Evolutionary conservation across 768 basidiomycete species (phyloP), one percentile per base, ranked within the genome.

Genomic region (Pleurotus tuber-regium): DNA sequence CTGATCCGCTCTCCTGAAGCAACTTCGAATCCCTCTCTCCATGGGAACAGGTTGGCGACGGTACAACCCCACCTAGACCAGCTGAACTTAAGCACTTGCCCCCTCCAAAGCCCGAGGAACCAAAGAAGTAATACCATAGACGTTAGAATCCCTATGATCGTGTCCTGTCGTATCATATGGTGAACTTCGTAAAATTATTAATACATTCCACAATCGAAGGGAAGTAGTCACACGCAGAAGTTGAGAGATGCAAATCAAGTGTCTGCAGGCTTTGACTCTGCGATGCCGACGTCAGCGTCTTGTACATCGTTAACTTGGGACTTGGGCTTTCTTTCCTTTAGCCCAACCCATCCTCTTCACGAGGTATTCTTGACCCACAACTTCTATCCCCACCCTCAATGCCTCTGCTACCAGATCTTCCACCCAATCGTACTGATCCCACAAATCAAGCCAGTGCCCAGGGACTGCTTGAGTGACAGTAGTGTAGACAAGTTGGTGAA

Each of bases 381-480:
- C 82, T 70, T 98, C 95, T 24, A 96, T 83, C 6, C 87, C 90
- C 11, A 92, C 74, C 51, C 91, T 74, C 52, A 99, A 69, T 0
- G 83, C 80, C 61, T 98, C 96, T 3, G 94, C 95, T 54, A 98
- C 80, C 31, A 89, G 66, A 62, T 99, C 95, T 68, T 99, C 97
- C 10, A 98, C 94, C 97, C 97, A 96, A 38, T 90, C 87, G 64
- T 92, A 89, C 57, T 86, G 78, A 61, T 97, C 95, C 86, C 93
- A 96, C 38, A 93, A 72, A 4, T 84, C 83, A 50, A 98, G 66
- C 97, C 97, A 99, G 43, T 78, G 72, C n/a, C 71, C 75, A 0
- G 96, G 93, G 18, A 95, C 76, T 4, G 83, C 77, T 65, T 98
- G 97, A 4, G 92, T 91, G 43, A 90, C 66, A 0, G 91, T 90